Percentiles rank a stretch among this genome's conserved stretches.
These are phyloP conservation scores for Entomophthora muscae DNA, from an alignment of 371 early-diverging fungal genomes.

Conservation along the genomic window DNA sequence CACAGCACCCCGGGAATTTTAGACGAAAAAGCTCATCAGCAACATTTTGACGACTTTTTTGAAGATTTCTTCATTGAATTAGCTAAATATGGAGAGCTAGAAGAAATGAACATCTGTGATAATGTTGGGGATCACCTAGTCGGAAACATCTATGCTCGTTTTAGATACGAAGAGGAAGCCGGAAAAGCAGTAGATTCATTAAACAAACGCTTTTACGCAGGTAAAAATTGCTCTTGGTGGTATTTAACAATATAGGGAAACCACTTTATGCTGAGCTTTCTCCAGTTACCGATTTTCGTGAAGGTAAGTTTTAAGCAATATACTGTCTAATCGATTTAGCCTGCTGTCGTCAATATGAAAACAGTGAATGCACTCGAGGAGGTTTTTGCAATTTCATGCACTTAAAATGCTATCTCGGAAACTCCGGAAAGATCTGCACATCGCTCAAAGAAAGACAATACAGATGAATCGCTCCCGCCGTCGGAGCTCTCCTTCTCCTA, in stretches of 20 bases:
- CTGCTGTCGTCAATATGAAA: slow-evolving; percentile 93
- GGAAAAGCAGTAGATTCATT: slow-evolving; percentile 74
- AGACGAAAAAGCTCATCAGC: slow-evolving; percentile 58
- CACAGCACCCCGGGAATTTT: slow-evolving; percentile 40
- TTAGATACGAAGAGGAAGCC: slow-evolving; percentile 79
- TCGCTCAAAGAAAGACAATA: slow-evolving; percentile 51
- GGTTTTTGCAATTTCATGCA: slow-evolving; percentile 99
- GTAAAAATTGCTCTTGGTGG: slow-evolving; percentile 16
- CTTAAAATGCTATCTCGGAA: slow-evolving; percentile 51
- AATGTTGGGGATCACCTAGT: slow-evolving; percentile 96
- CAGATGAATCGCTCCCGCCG: slow-evolving; percentile 12
- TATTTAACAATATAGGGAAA: slow-evolving; percentile 27
- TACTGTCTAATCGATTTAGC: slow-evolving; percentile 22
- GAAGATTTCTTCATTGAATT: slow-evolving; percentile 94
- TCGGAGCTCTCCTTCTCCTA: neutral
- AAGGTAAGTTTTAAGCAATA: slow-evolving; percentile 21
- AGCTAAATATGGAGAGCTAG: slow-evolving; percentile 85
- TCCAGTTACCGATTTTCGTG: slow-evolving; percentile 91
- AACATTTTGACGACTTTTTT: slow-evolving; percentile 89
- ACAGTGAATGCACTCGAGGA: slow-evolving; percentile 83
- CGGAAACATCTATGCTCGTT: slow-evolving; percentile 94
- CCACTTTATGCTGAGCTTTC: slow-evolving; percentile 91
- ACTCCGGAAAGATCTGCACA: slow-evolving; percentile 58
- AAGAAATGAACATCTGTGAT: slow-evolving; percentile 91
- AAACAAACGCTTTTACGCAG: slow-evolving; percentile 89